These are phyloP conservation scores for Sicyos baderoa DNA, from an alignment of 306 rosid species.

Conservation along the genomic window DNA sequence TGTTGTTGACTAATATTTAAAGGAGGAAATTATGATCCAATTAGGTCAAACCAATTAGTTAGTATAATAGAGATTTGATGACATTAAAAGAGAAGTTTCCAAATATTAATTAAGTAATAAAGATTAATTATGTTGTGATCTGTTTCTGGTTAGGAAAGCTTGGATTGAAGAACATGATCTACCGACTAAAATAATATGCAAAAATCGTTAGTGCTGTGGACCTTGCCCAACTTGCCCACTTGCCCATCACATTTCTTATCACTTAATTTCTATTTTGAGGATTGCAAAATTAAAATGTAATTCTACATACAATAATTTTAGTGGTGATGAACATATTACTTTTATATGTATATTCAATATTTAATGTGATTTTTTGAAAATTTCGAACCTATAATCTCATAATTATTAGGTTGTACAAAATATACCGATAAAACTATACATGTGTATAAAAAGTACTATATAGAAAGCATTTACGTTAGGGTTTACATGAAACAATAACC, in stretches of 20 bases:
- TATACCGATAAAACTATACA: no score
- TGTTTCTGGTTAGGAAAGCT: background rate
- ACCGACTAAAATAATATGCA: background rate
- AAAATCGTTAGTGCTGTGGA: background rate
- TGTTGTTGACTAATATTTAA: background rate
- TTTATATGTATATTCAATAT: no score
- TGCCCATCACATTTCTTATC: background rate
- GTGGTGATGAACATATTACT: no score
- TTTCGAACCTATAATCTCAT: no score
- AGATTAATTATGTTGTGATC: background rate
- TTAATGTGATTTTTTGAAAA: no score
- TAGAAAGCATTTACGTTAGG: no score
- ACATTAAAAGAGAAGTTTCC: background rate
- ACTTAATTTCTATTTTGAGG: background rate
- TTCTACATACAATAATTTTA: no score
- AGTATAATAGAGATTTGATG: background rate
- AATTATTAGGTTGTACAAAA: no score
- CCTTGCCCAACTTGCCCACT: constrained; percentile 9
- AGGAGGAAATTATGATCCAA: background rate
- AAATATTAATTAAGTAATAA: background rate
- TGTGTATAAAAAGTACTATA: no score
- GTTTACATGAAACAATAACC: no score
- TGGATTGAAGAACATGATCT: background rate
- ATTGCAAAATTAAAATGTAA: no score
- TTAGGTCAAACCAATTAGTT: background rate